Evolutionary conservation across 2,329 filamentous ascomycete genomes (phyloP), one percentile per base, ranked within the genome.

Genomic region (Tolypocladium ovalisporum): DNA sequence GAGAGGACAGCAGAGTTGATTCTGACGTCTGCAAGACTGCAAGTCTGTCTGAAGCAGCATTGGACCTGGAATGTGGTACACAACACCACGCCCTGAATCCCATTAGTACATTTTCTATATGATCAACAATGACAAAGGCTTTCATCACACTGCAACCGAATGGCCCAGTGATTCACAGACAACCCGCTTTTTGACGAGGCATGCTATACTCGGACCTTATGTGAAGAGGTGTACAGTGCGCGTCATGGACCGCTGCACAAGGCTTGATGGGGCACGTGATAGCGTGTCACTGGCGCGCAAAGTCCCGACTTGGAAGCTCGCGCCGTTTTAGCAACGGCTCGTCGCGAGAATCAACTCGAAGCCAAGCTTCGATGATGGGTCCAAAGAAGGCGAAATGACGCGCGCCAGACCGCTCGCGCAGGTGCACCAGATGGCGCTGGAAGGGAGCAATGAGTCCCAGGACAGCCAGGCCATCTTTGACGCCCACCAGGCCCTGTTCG

Each of bases 391-490:
- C 56, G 62, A 54, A 32, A 74, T 73, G 71, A 65, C 64, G 58
- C 61, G 61, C 24, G 59, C 63, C 37, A 58, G 62, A 56, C 67
- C 63, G 62, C 62, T 71, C 39, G 58, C 54, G 52, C 61, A 66
- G 53, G 68, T 67, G 5, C 69, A 68, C 24, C 61, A 63, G 15
- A 63, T 58, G 58, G 66, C 61, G 3, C 52, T 67, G 9, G 62
- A 69, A 6, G 71, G 68, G 55, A 65, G 59, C 57, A 65, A 68
- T 59, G 74, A 75, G 56, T 71, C 73, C 9, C 75, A 77, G 61
- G 75, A 78, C 62, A 78, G 73, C 66, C 75, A 77, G 65, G 65
- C 68, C 32, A 65, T 78, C 32, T 61, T 75, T 2, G 68, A 73
- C 39, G 67, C 67, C 57, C 69, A 75, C 61, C 70, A 69, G 60